Evolutionary conservation across 352 stramenopile species (phyloP).

Genomic region (Phytophthora parvispora): DNA sequence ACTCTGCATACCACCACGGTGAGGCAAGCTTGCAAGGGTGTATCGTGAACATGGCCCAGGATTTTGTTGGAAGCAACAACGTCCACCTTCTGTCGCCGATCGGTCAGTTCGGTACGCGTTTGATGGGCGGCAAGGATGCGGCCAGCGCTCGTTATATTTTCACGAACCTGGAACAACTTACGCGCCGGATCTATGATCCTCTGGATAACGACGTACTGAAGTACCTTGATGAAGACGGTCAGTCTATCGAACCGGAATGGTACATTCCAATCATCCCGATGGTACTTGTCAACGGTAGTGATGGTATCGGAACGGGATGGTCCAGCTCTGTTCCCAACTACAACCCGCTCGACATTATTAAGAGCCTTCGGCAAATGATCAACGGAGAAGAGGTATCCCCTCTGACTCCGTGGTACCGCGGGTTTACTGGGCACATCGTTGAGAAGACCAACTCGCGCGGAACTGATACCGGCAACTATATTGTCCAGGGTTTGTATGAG

Average conservation of each 20-base stretch:
- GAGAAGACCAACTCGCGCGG: slow-evolving; percentile 71
- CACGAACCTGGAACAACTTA: slow-evolving; percentile 91
- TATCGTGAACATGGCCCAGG: slow-evolving; percentile 99
- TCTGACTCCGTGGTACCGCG: slow-evolving; percentile 94
- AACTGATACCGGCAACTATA: slow-evolving; percentile 72
- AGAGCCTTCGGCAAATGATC: slow-evolving; percentile 76
- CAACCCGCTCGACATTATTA: slow-evolving; percentile 93
- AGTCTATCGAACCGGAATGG: slow-evolving; percentile 94
- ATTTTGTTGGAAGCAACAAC: slow-evolving; percentile 99
- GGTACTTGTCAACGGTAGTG: slow-evolving; percentile 97
- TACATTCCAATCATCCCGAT: slow-evolving; percentile 98
- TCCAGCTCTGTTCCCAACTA: slow-evolving; percentile 94
- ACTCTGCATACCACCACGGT: slow-evolving; percentile 99
- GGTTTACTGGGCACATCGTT: slow-evolving; percentile 91
- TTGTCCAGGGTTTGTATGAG: slow-evolving; percentile 90
- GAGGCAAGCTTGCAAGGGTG: slow-evolving; percentile 96
- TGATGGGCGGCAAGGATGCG: slow-evolving; percentile 98
- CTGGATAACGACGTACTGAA: slow-evolving; percentile 93
- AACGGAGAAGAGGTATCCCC: slow-evolving; percentile 60
- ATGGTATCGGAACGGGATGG: slow-evolving; percentile 98
- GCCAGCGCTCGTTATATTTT: slow-evolving; percentile 96
- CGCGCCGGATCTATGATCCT: slow-evolving; percentile 89
- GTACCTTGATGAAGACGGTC: slow-evolving; percentile 94
- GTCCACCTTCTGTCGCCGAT: slow-evolving; percentile 96
- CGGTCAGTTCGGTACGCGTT: slow-evolving; percentile 98